Percentiles rank a stretch among this genome's conserved stretches.
phyloP scores from a whole-genome alignment of 768 basidiomycete genomes.

The Rhodocollybia butyracea region DNA sequence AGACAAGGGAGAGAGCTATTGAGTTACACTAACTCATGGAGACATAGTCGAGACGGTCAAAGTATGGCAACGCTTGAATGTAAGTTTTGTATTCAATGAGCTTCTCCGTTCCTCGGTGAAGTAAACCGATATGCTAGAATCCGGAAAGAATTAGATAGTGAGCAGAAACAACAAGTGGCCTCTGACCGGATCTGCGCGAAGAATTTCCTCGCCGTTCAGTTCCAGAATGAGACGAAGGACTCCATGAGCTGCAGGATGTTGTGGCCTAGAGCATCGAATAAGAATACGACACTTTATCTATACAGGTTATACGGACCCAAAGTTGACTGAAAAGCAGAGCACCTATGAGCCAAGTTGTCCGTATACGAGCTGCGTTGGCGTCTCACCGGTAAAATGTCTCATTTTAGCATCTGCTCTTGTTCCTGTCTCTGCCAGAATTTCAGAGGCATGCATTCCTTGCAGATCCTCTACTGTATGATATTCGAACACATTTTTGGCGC shows the following conservation, averaged over 20 bases:
- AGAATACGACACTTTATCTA: neutral
- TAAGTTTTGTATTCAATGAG: constrained; percentile 99
- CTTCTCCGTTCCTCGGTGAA: constrained; percentile 98
- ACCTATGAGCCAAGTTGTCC: neutral
- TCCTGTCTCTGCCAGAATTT: constrained; percentile 77
- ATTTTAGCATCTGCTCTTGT: constrained; percentile 73
- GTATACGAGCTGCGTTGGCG: neutral
- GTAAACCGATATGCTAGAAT: constrained; percentile 82
- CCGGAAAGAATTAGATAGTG: constrained; percentile 7
- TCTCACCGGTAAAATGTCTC: constrained; percentile 90
- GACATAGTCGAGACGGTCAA: constrained; percentile 98
- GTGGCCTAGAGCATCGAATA: constrained; percentile 53
- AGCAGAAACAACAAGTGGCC: neutral
- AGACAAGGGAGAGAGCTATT: constrained; percentile 1
- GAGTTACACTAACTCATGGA: constrained; percentile 82
- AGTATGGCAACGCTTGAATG: constrained; percentile 95
- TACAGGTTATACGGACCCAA: constrained; percentile 54
- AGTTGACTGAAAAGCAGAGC: constrained; percentile 66
- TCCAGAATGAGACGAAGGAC: constrained; percentile 97
- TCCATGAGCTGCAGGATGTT: constrained; percentile 98
- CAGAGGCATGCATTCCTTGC: constrained; percentile 72
- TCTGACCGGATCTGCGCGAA: constrained; percentile 75
- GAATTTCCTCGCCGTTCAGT: constrained; percentile 94
- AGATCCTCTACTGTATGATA: constrained; percentile 82
- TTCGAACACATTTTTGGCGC: constrained; percentile 49